A percentile compares a stretch with the other conserved stretches of the same genome.
Evolutionary conservation across 768 basidiomycete species (phyloP).

Genomic region (Leccinum uliginosum): DNA sequence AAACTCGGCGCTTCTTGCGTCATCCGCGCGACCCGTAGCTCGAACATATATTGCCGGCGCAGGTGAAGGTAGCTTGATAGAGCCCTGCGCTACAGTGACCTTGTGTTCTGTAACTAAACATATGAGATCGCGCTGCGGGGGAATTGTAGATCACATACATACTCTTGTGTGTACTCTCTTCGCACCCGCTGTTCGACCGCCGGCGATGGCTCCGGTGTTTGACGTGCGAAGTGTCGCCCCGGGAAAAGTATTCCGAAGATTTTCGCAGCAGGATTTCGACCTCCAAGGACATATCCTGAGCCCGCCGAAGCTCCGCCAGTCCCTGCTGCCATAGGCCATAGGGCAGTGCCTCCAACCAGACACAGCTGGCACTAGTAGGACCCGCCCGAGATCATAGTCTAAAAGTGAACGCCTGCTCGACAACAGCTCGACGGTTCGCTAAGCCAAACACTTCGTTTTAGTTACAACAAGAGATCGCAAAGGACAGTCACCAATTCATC

Average conservation of each 20-base stretch:
- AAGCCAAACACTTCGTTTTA: no score
- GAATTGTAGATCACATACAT: slow-evolving; percentile 15
- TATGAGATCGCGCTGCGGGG: background rate
- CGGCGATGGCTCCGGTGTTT: slow-evolving; percentile 2
- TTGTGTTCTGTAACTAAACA: slow-evolving; percentile 25
- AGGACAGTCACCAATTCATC: no score
- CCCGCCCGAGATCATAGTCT: slow-evolving; percentile 42
- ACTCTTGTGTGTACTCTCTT: slow-evolving; percentile 30
- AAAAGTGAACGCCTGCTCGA: slow-evolving; percentile 44
- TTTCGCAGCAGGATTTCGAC: slow-evolving; percentile 37
- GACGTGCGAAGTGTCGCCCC: slow-evolving; percentile 25
- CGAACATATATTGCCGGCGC: slow-evolving; percentile 28
- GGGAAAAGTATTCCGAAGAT: slow-evolving; percentile 33
- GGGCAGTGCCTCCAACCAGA: slow-evolving; percentile 28
- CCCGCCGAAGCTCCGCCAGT: slow-evolving; percentile 11
- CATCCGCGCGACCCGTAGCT: slow-evolving; percentile 29
- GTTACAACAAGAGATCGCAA: no score
- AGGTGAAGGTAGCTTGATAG: slow-evolving; percentile 33
- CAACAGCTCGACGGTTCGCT: slow-evolving; percentile 42
- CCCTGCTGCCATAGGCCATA: slow-evolving; percentile 15
- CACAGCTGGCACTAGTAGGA: slow-evolving; percentile 37
- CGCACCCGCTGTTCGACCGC: slow-evolving; percentile 15
- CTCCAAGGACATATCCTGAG: slow-evolving; percentile 29
- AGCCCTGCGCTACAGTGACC: slow-evolving; percentile 25
- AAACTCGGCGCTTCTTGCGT: slow-evolving; percentile 33